These are phyloP conservation scores for Pythium periplocum DNA, from an alignment of 352 stramenopile genomes.

Conservation along the genomic window DNA sequence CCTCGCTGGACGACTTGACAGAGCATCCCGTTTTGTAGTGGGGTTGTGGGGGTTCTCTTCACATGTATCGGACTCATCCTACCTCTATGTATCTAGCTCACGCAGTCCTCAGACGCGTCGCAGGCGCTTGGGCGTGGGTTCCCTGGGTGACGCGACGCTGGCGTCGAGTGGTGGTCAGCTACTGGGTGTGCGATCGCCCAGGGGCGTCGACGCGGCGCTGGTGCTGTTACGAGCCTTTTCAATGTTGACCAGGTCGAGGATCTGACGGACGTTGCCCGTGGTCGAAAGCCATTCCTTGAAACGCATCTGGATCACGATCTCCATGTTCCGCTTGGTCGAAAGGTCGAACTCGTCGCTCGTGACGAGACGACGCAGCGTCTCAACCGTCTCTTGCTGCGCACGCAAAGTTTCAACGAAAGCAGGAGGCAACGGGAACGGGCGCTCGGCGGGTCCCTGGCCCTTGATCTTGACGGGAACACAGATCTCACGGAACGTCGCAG, in stretches of 20 bases:
- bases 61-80: too few relatives aligned
- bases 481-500: constrained; percentile 56
- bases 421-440: constrained; percentile 73
- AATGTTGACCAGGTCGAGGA: constrained; percentile 85
- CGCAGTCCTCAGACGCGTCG: too few relatives aligned
- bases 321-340: constrained; percentile 71
- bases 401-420: constrained; percentile 64
- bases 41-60: too few relatives aligned
- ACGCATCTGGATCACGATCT: constrained; percentile 74
- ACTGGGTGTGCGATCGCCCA: neutral
- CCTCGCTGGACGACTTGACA: too few relatives aligned
- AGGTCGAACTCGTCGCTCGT: constrained; percentile 79
- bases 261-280: constrained; percentile 83
- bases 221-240: constrained; percentile 32
- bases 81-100: too few relatives aligned
- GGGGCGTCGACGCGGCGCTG: constrained; percentile 9
- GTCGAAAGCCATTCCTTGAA: constrained; percentile 88
- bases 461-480: constrained; percentile 63
- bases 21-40: too few relatives aligned
- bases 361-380: constrained; percentile 63
- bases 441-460: constrained; percentile 30
- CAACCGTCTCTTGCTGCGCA: constrained; percentile 69
- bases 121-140: too few relatives aligned
- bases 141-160: too few relatives aligned
- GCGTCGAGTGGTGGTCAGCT: neutral